Conservation (phyloP, 23 red algal genomes). For the Gracilaria domingensis region DNA sequence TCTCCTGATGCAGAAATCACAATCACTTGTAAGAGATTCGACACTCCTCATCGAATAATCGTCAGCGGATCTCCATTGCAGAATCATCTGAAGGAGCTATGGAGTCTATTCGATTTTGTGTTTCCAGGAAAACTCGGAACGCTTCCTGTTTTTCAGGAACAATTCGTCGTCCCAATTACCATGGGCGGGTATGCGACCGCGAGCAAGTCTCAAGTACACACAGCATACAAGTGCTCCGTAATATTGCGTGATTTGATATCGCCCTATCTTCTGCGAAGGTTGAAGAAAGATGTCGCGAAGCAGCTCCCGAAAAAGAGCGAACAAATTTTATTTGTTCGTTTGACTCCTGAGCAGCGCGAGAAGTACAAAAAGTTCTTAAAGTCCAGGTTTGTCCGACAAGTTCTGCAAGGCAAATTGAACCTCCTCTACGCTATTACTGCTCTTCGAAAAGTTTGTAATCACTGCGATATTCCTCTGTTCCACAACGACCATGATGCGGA, state of each 20-base stretch:
- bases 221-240: conserved; percentile 91
- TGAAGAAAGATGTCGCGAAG: conserved; percentile 96
- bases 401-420: conserved; percentile 76
- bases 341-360: conserved; percentile 86
- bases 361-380: conserved; percentile 85
- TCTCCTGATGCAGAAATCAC: conserved; percentile 98
- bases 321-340: conserved; percentile 89
- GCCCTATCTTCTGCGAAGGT: conserved; percentile 89
- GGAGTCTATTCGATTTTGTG: conserved; percentile 99
- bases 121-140: conserved; percentile 98
- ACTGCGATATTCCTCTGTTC: conserved; percentile 76
- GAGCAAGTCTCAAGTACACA: conserved; percentile 88
- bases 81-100: conserved; percentile 96
- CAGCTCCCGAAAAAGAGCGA: conserved; percentile 95
- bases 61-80: conserved; percentile 95
- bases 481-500: conserved; percentile 47
- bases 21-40: conserved; percentile 85
- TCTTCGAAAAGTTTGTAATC: conserved; percentile 98
- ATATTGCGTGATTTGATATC: conserved; percentile 86
- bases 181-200: conserved; percentile 94
- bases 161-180: conserved; percentile 96
- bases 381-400: conserved; percentile 75
- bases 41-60: conserved; percentile 94
- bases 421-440: conserved; percentile 84
- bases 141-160: conserved; percentile 88